Percentiles rank a stretch among this genome's conserved stretches.
phyloP scores from a whole-genome alignment of 2,329 filamentous ascomycete species.

The Claviceps sp. region DNA sequence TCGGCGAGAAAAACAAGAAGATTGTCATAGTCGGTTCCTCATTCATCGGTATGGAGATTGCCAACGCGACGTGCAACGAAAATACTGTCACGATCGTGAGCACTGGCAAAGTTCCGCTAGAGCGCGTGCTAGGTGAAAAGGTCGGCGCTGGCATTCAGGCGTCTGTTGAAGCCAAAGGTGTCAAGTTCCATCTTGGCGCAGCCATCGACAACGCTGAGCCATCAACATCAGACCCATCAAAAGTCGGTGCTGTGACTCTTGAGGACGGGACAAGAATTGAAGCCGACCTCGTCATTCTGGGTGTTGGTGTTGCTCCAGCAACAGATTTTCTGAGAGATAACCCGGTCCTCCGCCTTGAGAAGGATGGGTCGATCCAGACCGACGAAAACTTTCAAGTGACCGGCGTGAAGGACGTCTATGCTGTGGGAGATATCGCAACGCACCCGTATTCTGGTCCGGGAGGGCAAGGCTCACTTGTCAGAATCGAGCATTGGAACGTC shows the following conservation, averaged over 20 bases:
- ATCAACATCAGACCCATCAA: constrained; percentile 49
- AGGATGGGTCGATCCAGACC: constrained; percentile 75
- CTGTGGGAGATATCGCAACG: constrained; percentile 87
- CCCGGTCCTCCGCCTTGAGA: constrained; percentile 52
- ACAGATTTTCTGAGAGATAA: constrained; percentile 73
- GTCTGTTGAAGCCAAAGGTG: constrained; percentile 68
- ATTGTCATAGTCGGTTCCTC: constrained; percentile 84
- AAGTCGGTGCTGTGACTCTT: constrained; percentile 67
- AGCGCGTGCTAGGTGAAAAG: constrained; percentile 69
- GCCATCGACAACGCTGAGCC: constrained; percentile 72
- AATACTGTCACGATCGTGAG: constrained; percentile 81
- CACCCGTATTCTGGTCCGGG: constrained; percentile 90
- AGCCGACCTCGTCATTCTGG: constrained; percentile 82
- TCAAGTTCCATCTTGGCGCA: constrained; percentile 77
- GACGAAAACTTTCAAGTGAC: constrained; percentile 68
- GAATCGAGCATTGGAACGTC: constrained; percentile 98
- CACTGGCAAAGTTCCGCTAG: constrained; percentile 74
- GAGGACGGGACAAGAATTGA: constrained; percentile 76
- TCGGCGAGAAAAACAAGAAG: constrained; percentile 77
- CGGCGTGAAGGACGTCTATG: constrained; percentile 72
- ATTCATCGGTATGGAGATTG: constrained; percentile 98
- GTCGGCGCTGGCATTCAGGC: constrained; percentile 72
- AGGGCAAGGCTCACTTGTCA: constrained; percentile 55
- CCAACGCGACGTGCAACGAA: constrained; percentile 63
- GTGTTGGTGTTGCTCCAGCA: constrained; percentile 75